phyloP scores from a whole-genome alignment of 2,329 filamentous ascomycete genomes.

The Zarea fungicola region DNA sequence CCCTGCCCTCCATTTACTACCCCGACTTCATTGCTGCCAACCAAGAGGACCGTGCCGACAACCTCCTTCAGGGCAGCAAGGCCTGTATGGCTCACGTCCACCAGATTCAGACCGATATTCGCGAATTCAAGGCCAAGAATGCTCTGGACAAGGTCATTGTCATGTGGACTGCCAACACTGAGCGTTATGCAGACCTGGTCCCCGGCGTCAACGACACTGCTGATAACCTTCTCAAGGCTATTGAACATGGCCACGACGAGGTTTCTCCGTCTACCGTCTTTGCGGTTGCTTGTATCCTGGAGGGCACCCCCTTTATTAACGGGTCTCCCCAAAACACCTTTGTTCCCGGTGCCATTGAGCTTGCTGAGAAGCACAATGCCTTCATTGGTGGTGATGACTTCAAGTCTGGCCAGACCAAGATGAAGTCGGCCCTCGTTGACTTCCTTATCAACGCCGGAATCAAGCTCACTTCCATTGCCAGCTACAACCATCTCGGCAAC shows the following conservation, averaged over 20 bases:
- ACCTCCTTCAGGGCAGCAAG: slow-evolving; percentile 76
- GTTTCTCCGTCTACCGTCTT: slow-evolving; percentile 96
- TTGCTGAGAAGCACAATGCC: slow-evolving; percentile 78
- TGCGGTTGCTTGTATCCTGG: slow-evolving; percentile 88
- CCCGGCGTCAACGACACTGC: slow-evolving; percentile 93
- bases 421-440: slow-evolving; percentile 98
- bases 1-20: slow-evolving; percentile 94
- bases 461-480: slow-evolving; percentile 96
- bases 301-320: slow-evolving; percentile 93
- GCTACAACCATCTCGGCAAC: slow-evolving; percentile 99
- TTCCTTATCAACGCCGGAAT: slow-evolving; percentile 98
- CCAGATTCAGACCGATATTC: slow-evolving; percentile 87
- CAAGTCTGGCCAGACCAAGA: slow-evolving; percentile 99
- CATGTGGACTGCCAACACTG: slow-evolving; percentile 98
- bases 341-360: slow-evolving; percentile 83
- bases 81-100: slow-evolving; percentile 85
- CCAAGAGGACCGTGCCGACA: slow-evolving; percentile 94
- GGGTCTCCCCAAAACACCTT: slow-evolving; percentile 99
- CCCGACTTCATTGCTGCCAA: slow-evolving; percentile 99
- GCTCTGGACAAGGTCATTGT: slow-evolving; percentile 91
- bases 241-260: slow-evolving; percentile 81
- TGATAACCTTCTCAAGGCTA: slow-evolving; percentile 84
- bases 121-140: slow-evolving; percentile 84
- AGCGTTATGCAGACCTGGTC: slow-evolving; percentile 87
- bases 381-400: slow-evolving; percentile 99